Percentiles rank a stretch among this genome's conserved stretches.
These are phyloP conservation scores for Mycocentrospora acerina DNA, from an alignment of 2,329 filamentous ascomycete genomes.

Conservation along the genomic window DNA sequence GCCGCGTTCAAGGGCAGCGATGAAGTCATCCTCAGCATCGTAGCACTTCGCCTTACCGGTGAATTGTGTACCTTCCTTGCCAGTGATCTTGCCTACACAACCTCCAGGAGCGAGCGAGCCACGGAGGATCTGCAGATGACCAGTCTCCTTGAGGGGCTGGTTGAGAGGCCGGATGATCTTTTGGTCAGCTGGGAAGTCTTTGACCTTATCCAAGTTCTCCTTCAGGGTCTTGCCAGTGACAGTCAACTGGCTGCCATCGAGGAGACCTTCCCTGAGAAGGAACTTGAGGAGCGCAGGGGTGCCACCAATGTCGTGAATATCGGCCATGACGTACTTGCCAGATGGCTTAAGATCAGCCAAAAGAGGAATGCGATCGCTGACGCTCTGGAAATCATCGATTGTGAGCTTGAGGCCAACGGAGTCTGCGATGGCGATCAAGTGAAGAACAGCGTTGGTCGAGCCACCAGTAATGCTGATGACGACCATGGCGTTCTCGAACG, in stretches of 20 bases:
- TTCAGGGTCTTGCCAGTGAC: slow-evolving; percentile 54
- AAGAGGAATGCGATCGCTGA: slow-evolving; percentile 53
- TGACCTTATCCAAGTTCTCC: slow-evolving; percentile 55
- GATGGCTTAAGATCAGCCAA: slow-evolving; percentile 55
- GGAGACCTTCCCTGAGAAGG: slow-evolving; percentile 51
- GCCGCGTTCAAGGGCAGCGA: slow-evolving; percentile 64
- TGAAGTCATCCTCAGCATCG: slow-evolving; percentile 69
- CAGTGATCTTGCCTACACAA: slow-evolving; percentile 74
- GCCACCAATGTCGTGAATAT: slow-evolving; percentile 58
- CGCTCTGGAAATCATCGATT: slow-evolving; percentile 54
- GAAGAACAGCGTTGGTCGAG: slow-evolving; percentile 54
- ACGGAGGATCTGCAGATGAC: slow-evolving; percentile 72
- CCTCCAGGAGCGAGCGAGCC: slow-evolving; percentile 70
- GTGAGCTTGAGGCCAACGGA: slow-evolving; percentile 53
- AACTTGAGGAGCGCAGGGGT: slow-evolving; percentile 54
- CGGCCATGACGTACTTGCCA: slow-evolving; percentile 59
- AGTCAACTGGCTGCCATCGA: slow-evolving; percentile 52
- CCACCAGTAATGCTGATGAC: slow-evolving; percentile 54
- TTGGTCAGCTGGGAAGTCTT: slow-evolving; percentile 68
- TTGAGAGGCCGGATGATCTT: slow-evolving; percentile 68
- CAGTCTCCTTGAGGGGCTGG: slow-evolving; percentile 70
- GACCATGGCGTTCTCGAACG: slow-evolving; percentile 55
- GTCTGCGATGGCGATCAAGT: slow-evolving; percentile 55
- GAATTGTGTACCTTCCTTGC: slow-evolving; percentile 70
- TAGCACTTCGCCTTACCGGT: slow-evolving; percentile 70